Base-by-base conservation (phyloP, 2,329 filamentous ascomycete genomes). In the Colletotrichum destructivum region DNA sequence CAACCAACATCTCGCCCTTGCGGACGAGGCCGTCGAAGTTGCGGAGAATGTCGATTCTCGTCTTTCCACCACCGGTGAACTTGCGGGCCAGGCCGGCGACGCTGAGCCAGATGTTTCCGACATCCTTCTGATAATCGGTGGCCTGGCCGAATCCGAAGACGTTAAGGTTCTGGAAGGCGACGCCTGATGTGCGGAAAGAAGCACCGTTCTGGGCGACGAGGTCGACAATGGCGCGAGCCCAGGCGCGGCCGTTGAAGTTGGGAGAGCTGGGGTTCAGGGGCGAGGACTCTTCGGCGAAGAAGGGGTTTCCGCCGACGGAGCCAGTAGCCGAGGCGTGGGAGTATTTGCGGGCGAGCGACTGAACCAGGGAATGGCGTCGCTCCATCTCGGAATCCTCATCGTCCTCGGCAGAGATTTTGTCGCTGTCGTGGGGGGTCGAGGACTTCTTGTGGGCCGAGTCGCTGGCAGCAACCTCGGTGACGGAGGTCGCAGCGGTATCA, bases 1-100 rank as follows among this genome's bases (percentile, higher is more conserved):
- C 92, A 18, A 94, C 90, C 38, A 94, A 82, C 91, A 94, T 93
- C 84, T 94, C 92, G 54, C 92, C 92, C 72, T 88, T 89, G 77
- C 89, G 86, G 1, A 94, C 90, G 0, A 94, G 78, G 35, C 92
- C 92, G 74, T 94, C 91, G 68, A 93, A 90, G 76, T 89, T 83
- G 73, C 87, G 88, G 72, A 94, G 81, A 75, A 94, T 94, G 76
- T 94, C 90, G 74, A 93, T 90, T 74, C 89, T 88, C 59, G 83
- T 86, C 75, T 86, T 83, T 51, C 85, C 85, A 74, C 89, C 75
- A 4, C 88, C 88, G 40, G 92, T 77, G 1, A 90, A 72, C 74
- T 87, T 82, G 65, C 86, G 84, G 1, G 82, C 77, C n/a, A 85
- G 63, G 13, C 83, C 82, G 1, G 80, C 81, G 0, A 80, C 76